Percentiles rank a stretch among this genome's conserved stretches.
Evolutionary conservation across 305 asterid species (phyloP).

Genomic region (Euphrasia arctica): DNA sequence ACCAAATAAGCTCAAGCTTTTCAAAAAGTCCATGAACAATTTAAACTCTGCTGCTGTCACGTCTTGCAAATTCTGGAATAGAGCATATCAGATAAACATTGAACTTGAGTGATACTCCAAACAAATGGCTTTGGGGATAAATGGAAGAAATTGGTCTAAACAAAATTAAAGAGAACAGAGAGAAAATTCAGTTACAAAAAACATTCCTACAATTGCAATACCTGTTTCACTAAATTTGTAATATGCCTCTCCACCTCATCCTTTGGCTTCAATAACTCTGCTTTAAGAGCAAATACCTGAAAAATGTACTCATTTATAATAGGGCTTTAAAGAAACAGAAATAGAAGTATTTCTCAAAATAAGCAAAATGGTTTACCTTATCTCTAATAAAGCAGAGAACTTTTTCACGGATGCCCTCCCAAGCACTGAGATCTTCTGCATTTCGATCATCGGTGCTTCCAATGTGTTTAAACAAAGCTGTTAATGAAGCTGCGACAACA

Average conservation of each 20-base stretch:
- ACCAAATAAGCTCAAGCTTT: constrained; percentile 89
- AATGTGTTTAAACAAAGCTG: constrained; percentile 79
- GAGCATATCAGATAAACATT: constrained; percentile 19
- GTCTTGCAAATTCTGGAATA: constrained; percentile 85
- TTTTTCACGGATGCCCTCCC: constrained; percentile 87
- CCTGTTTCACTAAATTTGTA: constrained; percentile 87
- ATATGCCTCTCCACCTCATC: constrained; percentile 90
- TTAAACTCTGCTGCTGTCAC: constrained; percentile 85
- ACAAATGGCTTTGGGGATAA: constrained; percentile 11
- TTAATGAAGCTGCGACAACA: constrained; percentile 77
- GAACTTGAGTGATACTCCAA: constrained; percentile 18
- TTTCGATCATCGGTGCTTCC: constrained; percentile 78
- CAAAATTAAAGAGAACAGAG: constrained; percentile 15
- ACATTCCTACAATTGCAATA: constrained; percentile 22
- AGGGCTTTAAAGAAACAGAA: no score
- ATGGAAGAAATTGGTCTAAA: constrained; percentile 5
- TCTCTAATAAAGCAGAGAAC: constrained; percentile 81
- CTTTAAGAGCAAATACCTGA: constrained; percentile 87
- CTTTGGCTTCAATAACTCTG: constrained; percentile 76
- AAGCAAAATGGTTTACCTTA: constrained; percentile 43
- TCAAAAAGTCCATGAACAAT: constrained; percentile 84
- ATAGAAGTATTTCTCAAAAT: background rate
- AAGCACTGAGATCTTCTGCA: constrained; percentile 67
- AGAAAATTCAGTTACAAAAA: constrained; percentile 1
- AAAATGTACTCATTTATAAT: constrained; percentile 10